These are phyloP conservation scores for Graphilbum ipis-grandicollis DNA, from an alignment of 2,329 filamentous ascomycete species.

Conservation along the genomic window DNA sequence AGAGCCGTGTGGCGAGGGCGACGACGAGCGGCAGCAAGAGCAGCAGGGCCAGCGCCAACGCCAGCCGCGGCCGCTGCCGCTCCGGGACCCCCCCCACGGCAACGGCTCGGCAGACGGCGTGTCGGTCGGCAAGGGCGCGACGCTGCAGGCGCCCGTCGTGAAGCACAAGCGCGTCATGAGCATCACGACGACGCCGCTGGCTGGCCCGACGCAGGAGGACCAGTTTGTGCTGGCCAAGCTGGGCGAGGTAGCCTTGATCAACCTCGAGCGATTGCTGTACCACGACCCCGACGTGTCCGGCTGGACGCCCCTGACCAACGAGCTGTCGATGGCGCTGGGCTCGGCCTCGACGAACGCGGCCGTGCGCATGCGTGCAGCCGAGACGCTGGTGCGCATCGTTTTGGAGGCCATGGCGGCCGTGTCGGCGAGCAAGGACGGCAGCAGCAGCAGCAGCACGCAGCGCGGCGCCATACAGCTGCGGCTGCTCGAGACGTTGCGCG, in stretches of 20 bases:
- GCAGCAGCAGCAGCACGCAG: no score
- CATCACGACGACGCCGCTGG: conserved; percentile 24
- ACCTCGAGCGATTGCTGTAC: conserved; percentile 55
- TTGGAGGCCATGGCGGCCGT: conserved; percentile 41
- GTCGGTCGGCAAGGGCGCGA: conserved; percentile 5
- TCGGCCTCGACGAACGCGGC: conserved; percentile 28
- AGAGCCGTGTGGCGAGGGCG: conserved; percentile 7
- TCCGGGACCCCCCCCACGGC: neutral
- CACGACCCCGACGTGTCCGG: conserved; percentile 52
- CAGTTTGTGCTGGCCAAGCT: conserved; percentile 57
- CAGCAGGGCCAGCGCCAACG: no score
- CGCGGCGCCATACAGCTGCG: conserved; percentile 52
- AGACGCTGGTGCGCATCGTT: conserved; percentile 41
- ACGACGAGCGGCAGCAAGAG: no score
- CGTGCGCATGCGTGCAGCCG: conserved; percentile 42
- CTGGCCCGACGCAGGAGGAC: conserved; percentile 41
- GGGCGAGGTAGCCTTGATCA: conserved; percentile 55
- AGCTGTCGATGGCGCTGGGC: conserved; percentile 33
- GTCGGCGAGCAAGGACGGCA: conserved; percentile 30
- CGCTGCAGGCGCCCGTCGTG: conserved; percentile 17
- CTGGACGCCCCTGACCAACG: conserved; percentile 50
- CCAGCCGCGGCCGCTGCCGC: neutral
- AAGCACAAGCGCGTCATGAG: conserved; percentile 26
- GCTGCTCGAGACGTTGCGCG: conserved; percentile 48
- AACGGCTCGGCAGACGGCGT: neutral